These are phyloP conservation scores for Aureobasidium lini DNA, from an alignment of 2,329 filamentous ascomycete species.

Conservation along the genomic window DNA sequence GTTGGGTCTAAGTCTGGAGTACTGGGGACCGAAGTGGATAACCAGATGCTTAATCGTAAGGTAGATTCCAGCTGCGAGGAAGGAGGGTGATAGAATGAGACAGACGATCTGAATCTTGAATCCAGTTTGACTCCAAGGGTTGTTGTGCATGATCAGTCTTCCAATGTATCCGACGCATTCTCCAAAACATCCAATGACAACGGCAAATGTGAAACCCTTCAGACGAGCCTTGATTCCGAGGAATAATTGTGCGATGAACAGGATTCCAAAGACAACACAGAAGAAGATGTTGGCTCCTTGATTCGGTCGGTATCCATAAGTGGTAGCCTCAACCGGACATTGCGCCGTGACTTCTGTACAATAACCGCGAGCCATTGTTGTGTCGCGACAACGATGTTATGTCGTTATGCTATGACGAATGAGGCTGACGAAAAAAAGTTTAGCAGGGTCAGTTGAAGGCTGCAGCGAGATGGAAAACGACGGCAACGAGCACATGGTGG, in stretches of 20 bases:
- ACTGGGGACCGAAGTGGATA: conserved; percentile 34
- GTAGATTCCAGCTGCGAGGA: conserved; percentile 41
- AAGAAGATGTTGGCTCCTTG: conserved; percentile 34
- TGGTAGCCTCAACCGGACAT: conserved; percentile 31
- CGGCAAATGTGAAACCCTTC: conserved; percentile 34
- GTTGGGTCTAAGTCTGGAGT: conserved; percentile 34
- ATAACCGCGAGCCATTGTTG: neutral
- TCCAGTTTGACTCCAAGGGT: conserved; percentile 30
- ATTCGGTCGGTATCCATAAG: conserved; percentile 35
- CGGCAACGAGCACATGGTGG: neutral
- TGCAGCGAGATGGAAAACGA: neutral
- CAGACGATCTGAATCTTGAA: conserved; percentile 39
- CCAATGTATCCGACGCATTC: conserved; percentile 39
- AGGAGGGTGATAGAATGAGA: conserved; percentile 36
- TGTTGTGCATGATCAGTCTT: conserved; percentile 34
- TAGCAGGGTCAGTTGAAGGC: neutral
- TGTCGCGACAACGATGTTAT: neutral
- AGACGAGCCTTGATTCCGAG: conserved; percentile 30
- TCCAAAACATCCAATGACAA: conserved; percentile 33
- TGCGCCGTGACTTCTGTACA: conserved; percentile 25
- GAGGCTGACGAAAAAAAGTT: neutral
- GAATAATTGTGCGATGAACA: conserved; percentile 28
- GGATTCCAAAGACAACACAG: conserved; percentile 29
- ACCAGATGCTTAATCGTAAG: conserved; percentile 42
- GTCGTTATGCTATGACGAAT: conserved; percentile 2